phyloP scores from a whole-genome alignment of 345 rosid species.

The Arabidopsis arenosa region DNA sequence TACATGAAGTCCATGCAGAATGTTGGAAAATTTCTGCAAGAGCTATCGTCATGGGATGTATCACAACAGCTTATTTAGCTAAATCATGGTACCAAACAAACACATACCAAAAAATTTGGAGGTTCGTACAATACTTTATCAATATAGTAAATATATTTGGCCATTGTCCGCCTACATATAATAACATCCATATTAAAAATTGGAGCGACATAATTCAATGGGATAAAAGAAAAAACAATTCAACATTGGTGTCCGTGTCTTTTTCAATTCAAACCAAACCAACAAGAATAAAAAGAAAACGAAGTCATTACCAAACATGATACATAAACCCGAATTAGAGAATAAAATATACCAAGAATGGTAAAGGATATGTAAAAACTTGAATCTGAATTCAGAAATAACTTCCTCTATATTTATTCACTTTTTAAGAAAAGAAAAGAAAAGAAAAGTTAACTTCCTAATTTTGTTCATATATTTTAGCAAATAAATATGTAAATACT shows the following conservation, averaged over 20 bases:
- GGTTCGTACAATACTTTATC: not conserved
- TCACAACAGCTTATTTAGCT: not conserved
- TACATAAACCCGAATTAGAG: not conserved
- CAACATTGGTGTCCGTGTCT: not conserved
- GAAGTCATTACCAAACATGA: not conserved
- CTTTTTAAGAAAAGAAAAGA: no score
- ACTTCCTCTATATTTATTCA: no score
- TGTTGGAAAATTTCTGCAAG: not conserved
- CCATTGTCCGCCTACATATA: not conserved
- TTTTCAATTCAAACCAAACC: not conserved
- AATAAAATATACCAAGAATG: not conserved
- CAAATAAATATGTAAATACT: no score
- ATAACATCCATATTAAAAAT: not conserved
- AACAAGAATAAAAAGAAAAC: not conserved
- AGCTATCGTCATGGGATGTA: not conserved
- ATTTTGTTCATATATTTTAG: no score
- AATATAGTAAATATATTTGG: not conserved
- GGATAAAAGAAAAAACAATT: no score
- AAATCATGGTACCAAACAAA: slow-evolving; percentile 3
- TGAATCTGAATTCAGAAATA: no score
- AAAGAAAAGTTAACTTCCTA: no score
- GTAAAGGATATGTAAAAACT: no score
- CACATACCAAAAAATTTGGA: not conserved
- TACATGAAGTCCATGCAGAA: not conserved
- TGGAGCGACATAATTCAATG: not conserved